Percentiles rank a stretch among this genome's conserved stretches.
These are phyloP conservation scores for Phlebopus sp. DNA, from an alignment of 1,284 basidiomycete genomes.

Conservation along the genomic window DNA sequence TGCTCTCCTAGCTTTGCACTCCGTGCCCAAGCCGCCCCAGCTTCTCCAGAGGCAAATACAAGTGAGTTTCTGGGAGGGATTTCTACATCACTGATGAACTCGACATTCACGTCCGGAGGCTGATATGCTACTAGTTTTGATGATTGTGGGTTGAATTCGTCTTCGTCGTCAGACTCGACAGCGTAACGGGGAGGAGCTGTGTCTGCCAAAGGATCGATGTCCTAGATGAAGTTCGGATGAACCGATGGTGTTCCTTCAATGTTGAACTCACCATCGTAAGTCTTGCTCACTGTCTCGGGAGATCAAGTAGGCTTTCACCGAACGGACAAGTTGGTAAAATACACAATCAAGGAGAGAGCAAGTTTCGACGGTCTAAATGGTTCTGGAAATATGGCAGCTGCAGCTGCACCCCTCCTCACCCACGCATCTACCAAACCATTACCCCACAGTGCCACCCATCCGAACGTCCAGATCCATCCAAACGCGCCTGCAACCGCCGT, in stretches of 20 bases:
- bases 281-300: too few species aligned
- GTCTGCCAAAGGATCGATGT: conserved; percentile 55
- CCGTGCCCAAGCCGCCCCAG: conserved; percentile 49
- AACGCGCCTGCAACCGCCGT: conserved; percentile 37
- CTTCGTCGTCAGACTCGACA: conserved; percentile 67
- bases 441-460: conserved; percentile 45
- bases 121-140: conserved; percentile 16
- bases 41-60: conserved; percentile 45
- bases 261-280: too few species aligned
- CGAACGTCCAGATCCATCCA: conserved; percentile 47
- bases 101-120: conserved; percentile 32
- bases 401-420: conserved; percentile 36
- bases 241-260: too few species aligned
- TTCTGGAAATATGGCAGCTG: conserved; percentile 1
- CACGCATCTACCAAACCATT: conserved; percentile 48
- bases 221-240: conserved; percentile 29
- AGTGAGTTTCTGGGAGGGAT: conserved; percentile 32
- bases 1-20: conserved; percentile 52
- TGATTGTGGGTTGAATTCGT: conserved; percentile 50
- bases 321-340: background rate
- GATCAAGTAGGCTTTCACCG: too few species aligned
- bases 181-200: conserved; percentile 55
- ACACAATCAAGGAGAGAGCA: conserved; percentile 27
- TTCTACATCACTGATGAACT: conserved; percentile 36
- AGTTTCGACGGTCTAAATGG: conserved; percentile 23